Conservation (phyloP, 2,329 filamentous ascomycete genomes). For the Domatiomyces globalis region DNA sequence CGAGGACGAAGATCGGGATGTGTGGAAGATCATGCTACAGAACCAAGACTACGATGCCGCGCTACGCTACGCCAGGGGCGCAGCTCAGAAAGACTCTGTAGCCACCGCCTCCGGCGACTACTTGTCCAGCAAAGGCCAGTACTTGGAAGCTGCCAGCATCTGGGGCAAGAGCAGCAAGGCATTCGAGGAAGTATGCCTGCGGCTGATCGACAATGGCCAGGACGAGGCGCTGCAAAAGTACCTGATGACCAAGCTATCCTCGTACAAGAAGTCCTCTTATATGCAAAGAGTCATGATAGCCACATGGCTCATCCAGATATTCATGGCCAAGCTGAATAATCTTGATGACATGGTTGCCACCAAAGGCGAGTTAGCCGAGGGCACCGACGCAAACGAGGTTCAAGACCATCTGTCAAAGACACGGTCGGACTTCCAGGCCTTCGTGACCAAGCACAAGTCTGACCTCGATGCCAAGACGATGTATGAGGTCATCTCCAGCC, state of each 20-base stretch:
- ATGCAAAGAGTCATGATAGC: conserved; percentile 97
- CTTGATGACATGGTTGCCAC: conserved; percentile 90
- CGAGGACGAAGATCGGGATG: conserved; percentile 75
- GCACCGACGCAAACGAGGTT: conserved; percentile 55
- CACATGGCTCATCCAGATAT: conserved; percentile 87
- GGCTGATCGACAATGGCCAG: conserved; percentile 78
- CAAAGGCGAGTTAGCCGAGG: conserved; percentile 64
- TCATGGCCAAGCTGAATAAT: conserved; percentile 92
- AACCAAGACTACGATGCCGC: conserved; percentile 79
- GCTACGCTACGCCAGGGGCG: conserved; percentile 66
- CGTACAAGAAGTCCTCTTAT: conserved; percentile 63
- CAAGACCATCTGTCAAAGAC: conserved; percentile 56
- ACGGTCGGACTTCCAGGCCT: conserved; percentile 72
- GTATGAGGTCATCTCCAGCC: conserved; percentile 91
- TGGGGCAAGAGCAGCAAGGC: conserved; percentile 94
- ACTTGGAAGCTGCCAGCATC: conserved; percentile 69
- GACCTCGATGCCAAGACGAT: conserved; percentile 84
- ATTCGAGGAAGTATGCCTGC: conserved; percentile 88
- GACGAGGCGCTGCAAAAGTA: conserved; percentile 86
- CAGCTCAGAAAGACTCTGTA: conserved; percentile 74
- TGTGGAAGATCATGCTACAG: conserved; percentile 88
- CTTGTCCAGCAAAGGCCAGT: conserved; percentile 67
- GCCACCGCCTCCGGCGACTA: conserved; percentile 85
- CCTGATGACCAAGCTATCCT: conserved; percentile 65
- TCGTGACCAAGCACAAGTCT: conserved; percentile 67